Percentiles rank a stretch among this genome's conserved stretches.
Evolutionary conservation across 2,329 filamentous ascomycete genomes (phyloP).

Genomic region (Colletotrichum noveboracense): DNA sequence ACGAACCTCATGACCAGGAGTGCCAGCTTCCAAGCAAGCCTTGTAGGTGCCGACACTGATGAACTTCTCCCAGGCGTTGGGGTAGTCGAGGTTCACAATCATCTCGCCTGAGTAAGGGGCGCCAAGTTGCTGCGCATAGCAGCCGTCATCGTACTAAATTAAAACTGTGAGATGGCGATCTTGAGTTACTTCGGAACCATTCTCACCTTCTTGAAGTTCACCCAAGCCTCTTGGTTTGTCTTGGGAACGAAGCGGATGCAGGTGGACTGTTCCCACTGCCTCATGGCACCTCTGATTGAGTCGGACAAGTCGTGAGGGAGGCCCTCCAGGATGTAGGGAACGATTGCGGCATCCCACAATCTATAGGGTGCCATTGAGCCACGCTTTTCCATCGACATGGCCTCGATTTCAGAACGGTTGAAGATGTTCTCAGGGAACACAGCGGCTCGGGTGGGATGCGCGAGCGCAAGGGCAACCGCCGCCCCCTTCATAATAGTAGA

Average conservation of each 20-base stretch:
- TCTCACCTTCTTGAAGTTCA: not conserved
- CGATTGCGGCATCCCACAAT: not conserved
- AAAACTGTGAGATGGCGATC: not conserved
- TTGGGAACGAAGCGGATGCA: constrained; percentile 1
- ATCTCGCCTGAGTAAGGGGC: not conserved
- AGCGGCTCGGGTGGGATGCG: not conserved
- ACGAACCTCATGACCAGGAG: not conserved
- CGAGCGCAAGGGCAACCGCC: not conserved
- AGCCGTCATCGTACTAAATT: not conserved
- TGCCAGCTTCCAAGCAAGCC: not conserved
- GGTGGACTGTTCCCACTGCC: not conserved
- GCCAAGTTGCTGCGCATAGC: not conserved
- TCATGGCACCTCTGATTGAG: not conserved
- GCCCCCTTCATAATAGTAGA: not conserved
- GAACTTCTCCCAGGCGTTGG: not conserved
- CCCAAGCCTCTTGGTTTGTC: not conserved
- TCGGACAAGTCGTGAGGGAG: not conserved
- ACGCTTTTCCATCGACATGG: not conserved
- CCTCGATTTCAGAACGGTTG: not conserved
- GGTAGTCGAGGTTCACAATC: not conserved
- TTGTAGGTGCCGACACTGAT: fast-evolving
- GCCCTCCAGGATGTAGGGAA: not conserved
- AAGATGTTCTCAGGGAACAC: not conserved
- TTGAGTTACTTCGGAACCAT: too few relatives aligned
- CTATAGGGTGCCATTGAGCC: not conserved